Conservation (phyloP, 2,329 filamentous ascomycete genomes). For the Aspergillus udagawae region DNA sequence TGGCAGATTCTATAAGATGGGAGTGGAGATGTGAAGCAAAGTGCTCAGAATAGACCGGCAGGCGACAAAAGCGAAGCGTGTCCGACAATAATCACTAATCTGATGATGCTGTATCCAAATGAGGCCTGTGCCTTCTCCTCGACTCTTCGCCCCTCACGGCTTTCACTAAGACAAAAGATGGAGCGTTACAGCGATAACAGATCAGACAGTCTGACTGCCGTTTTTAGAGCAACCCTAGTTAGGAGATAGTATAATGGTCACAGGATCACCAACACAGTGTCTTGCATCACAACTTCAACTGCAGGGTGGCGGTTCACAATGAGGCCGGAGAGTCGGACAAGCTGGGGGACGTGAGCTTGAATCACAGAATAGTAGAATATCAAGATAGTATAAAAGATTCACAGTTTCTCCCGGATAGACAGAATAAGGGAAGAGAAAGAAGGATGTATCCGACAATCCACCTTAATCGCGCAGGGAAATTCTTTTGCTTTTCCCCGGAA, state of each 20-base stretch:
- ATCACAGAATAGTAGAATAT: background rate
- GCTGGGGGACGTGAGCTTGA: background rate
- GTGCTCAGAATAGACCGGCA: background rate
- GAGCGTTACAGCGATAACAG: background rate
- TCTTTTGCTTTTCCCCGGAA: conserved; percentile 30
- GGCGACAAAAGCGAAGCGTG: background rate
- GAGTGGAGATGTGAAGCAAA: conserved; percentile 5
- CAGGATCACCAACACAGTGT: background rate
- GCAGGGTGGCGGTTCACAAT: conserved; percentile 8
- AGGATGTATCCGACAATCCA: background rate
- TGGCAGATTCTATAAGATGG: conserved; percentile 5
- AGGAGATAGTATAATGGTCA: background rate
- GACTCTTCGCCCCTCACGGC: background rate
- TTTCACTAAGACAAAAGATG: background rate
- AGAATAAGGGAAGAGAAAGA: conserved; percentile 3
- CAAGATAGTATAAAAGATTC: background rate
- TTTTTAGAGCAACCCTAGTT: background rate
- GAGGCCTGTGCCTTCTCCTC: background rate
- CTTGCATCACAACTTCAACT: conserved; percentile 5
- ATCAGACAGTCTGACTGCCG: background rate
- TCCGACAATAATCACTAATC: background rate
- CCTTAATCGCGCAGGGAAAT: conserved; percentile 23
- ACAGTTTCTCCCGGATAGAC: conserved; percentile 2
- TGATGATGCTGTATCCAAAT: background rate
- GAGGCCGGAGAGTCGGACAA: background rate